Evolutionary conservation across 2,329 filamentous ascomycete genomes (phyloP), one percentile per base, ranked within the genome.

Genomic region (Colletotrichum spaethianum): DNA sequence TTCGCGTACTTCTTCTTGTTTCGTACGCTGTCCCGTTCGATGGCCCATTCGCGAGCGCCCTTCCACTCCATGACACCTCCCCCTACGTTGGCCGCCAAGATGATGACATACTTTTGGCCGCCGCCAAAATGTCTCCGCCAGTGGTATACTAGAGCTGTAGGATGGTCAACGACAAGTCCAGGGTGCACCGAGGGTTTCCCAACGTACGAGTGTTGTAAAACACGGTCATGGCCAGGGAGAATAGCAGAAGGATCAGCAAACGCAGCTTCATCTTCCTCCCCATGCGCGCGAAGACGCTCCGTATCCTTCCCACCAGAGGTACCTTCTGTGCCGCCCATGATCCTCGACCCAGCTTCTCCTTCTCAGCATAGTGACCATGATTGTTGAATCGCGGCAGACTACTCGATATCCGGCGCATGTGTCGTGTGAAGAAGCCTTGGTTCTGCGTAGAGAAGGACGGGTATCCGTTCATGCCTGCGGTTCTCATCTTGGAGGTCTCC

Each of bases 61-160:
- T 99, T 99, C 96, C 95, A 98, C 79, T 98, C 96, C 95, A 98
- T 98, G 9, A 99, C 96, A 77, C 96, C 96, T 72, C 96, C 96
- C 60, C 96, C 96, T 74, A 97, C 90, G 79, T 99, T 99, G 67
- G 96, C 95, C 31, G 93, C 95, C 26, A 98, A 87, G 74, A 99
- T 95, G 66, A 99, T 93, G 75, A 99, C 96, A 79, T 93, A 95
- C 79, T 98, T 98, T 79, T 92, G 92, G 26, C 96, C 96, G 60
- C 94, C 94, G 62, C 96, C 95, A 4, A 97, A 85, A 57, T 92
- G 88, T 83, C 93, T 89, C 78, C 94, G 91, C 86, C 94, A 98
- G 80, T 84, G 83, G 76, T 89, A 89, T 42, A 86, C 77, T 6
- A 90, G 79, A 31, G 87, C 88, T 89, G 76, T 52, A 23, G n/a